phyloP scores from a whole-genome alignment of 768 basidiomycete genomes.

The Botryobasidium botryosum region DNA sequence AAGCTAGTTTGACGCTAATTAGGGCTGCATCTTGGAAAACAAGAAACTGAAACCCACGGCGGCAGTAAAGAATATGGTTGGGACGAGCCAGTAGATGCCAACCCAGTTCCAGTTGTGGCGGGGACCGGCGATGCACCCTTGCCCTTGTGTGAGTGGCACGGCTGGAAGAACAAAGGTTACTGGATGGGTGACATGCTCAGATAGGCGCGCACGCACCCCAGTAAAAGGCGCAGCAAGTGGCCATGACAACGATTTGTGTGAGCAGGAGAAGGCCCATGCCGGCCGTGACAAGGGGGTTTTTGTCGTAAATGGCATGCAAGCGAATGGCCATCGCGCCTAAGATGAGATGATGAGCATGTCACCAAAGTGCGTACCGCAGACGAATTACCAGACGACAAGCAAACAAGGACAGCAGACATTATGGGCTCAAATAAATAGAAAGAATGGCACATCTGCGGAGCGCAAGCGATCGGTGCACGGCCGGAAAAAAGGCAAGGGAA shows the following conservation, averaged over 20 bases:
- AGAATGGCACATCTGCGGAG: slow-evolving; percentile 35
- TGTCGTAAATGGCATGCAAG: slow-evolving; percentile 63
- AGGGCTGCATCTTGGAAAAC: slow-evolving; percentile 4
- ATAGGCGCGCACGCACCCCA: no score
- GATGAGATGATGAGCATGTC: not conserved
- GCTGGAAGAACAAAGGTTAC: no score
- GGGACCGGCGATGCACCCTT: slow-evolving; percentile 78
- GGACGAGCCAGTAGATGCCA: slow-evolving; percentile 69
- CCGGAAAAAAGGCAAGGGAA: not conserved
- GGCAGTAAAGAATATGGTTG: slow-evolving; percentile 51
- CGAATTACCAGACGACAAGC: slow-evolving; percentile 40
- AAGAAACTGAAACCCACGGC: slow-evolving; percentile 33
- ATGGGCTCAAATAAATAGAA: slow-evolving; percentile 83
- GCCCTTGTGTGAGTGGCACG: slow-evolving; percentile 51
- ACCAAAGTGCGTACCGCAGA: not conserved
- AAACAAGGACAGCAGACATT: slow-evolving; percentile 63
- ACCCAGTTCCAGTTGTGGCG: slow-evolving; percentile 60
- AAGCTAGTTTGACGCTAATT: slow-evolving; percentile 24
- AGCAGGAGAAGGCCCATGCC: slow-evolving; percentile 43
- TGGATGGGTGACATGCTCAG: no score
- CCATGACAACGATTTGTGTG: slow-evolving; percentile 55
- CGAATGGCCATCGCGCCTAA: slow-evolving; percentile 58
- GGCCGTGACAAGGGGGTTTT: slow-evolving; percentile 34
- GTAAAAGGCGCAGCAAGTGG: slow-evolving; percentile 61
- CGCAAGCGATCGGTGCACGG: not conserved